Evolutionary conservation across 2,329 filamentous ascomycete species (phyloP).

Genomic region (Pseudopithomyces maydicus): DNA sequence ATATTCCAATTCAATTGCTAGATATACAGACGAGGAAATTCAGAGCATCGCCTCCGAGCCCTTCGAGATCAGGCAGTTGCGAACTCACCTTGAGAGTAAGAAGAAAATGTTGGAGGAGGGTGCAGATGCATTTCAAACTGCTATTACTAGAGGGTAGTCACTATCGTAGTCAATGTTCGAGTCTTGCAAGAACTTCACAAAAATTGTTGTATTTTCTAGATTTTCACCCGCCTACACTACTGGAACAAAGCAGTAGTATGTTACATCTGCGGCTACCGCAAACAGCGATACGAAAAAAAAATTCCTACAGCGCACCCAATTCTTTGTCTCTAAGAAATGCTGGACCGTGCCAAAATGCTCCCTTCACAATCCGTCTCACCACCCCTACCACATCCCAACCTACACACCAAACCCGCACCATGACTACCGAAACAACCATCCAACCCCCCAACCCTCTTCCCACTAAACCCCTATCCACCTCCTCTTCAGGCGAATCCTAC

Average conservation of each 20-base stretch:
- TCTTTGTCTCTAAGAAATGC: not conserved
- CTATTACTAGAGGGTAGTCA: too few species aligned
- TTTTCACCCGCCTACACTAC: too few species aligned
- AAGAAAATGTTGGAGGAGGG: too few species aligned
- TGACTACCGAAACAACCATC: not conserved
- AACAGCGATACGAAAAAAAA: not conserved
- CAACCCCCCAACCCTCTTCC: not conserved
- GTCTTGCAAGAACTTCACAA: too few species aligned
- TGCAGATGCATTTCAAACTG: too few species aligned
- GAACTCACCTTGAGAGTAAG: too few species aligned
- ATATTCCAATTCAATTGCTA: too few species aligned
- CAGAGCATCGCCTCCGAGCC: too few species aligned
- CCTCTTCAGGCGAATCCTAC: slow-evolving; percentile 1
- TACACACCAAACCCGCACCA: not conserved
- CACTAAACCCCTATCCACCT: slow-evolving; percentile 2
- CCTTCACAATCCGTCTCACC: not conserved
- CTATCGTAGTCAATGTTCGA: too few species aligned
- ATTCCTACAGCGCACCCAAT: not conserved
- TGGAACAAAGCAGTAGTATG: not conserved
- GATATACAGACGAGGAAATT: too few species aligned
- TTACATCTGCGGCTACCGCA: not conserved
- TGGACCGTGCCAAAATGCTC: not conserved
- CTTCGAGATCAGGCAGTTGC: too few species aligned
- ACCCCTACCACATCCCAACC: not conserved
- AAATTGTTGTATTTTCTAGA: too few species aligned